Conservation (phyloP, 805 yeast species). For the Geotrichum ghanense region DNA sequence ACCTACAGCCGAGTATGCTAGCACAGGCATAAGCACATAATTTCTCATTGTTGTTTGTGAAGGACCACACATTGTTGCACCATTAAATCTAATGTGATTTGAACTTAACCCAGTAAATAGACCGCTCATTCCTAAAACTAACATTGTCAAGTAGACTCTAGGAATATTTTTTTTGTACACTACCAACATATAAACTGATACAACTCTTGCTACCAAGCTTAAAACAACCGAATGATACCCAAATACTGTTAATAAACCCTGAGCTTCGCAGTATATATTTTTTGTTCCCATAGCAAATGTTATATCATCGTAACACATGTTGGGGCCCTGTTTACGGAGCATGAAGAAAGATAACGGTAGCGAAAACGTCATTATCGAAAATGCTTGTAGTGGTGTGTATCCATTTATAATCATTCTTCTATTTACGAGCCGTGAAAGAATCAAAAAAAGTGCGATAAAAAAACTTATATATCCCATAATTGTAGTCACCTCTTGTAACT, state of each 20-base stretch:
- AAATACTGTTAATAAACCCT: conserved; percentile 4
- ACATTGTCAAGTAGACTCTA: not conserved
- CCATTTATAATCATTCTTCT: conserved; percentile 3
- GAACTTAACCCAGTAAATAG: conserved; percentile 4
- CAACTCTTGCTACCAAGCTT: conserved; percentile 1
- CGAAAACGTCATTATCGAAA: conserved; percentile 2
- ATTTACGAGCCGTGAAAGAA: conserved; percentile 4
- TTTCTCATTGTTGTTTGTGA: not conserved
- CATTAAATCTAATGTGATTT: not conserved
- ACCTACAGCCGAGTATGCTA: not conserved
- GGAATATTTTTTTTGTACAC: conserved; percentile 1
- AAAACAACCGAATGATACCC: conserved; percentile 3
- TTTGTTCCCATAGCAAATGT: not conserved
- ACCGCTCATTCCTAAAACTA: not conserved
- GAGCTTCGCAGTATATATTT: conserved; percentile 4
- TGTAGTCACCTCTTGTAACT: conserved; percentile 2
- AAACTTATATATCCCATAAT: not conserved
- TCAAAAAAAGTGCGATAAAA: not conserved
- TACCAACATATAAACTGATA: not conserved
- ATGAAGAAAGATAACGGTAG: conserved; percentile 2
- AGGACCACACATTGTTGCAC: conserved; percentile 23
- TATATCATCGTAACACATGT: conserved; percentile 3
- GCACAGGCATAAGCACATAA: not conserved
- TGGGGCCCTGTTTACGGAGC: not conserved
- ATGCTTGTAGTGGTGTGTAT: conserved; percentile 6